Percentiles rank a stretch among this genome's conserved stretches.
Conservation (phyloP, 1,284 basidiomycete genomes). For the Farysia itapuensis region DNA sequence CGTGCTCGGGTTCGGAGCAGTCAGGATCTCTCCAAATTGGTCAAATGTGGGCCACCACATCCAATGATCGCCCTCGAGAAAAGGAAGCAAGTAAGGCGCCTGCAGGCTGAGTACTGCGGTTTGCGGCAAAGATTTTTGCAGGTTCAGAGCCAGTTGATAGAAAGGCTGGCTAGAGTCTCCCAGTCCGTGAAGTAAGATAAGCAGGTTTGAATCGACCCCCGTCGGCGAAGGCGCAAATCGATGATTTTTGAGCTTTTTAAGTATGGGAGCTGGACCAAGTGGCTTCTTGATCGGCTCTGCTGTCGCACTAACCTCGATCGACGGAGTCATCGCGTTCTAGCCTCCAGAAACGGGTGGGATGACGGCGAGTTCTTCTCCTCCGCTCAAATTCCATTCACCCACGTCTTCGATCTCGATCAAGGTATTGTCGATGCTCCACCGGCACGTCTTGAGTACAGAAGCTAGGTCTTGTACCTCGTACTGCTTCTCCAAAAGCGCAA, state of each 20-base stretch:
- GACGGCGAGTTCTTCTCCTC: slow-evolving; percentile 76
- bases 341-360: slow-evolving; percentile 78
- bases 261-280: not conserved
- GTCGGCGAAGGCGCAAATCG: slow-evolving; percentile 71
- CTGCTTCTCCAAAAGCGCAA: slow-evolving; percentile 62
- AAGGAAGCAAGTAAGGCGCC: slow-evolving; percentile 79
- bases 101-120: slow-evolving; percentile 79
- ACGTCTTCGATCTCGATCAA: slow-evolving; percentile 71
- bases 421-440: slow-evolving; percentile 72
- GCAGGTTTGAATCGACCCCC: slow-evolving; percentile 80
- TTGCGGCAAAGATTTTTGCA: slow-evolving; percentile 73
- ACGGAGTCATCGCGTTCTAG: slow-evolving; percentile 1
- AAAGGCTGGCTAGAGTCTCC: slow-evolving; percentile 82
- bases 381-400: slow-evolving; percentile 62
- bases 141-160: slow-evolving; percentile 69
- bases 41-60: slow-evolving; percentile 89
- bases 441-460: slow-evolving; percentile 4
- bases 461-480: slow-evolving; percentile 1
- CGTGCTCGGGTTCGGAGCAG: slow-evolving; percentile 71
- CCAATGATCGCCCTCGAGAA: slow-evolving; percentile 65
- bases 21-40: slow-evolving; percentile 68
- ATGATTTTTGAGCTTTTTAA: slow-evolving; percentile 9
- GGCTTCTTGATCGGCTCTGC: slow-evolving; percentile 6
- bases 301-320: not conserved
- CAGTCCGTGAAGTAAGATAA: slow-evolving; percentile 83